These are phyloP conservation scores for Aureoboletus auriporus DNA, from an alignment of 768 basidiomycete species.

Conservation along the genomic window DNA sequence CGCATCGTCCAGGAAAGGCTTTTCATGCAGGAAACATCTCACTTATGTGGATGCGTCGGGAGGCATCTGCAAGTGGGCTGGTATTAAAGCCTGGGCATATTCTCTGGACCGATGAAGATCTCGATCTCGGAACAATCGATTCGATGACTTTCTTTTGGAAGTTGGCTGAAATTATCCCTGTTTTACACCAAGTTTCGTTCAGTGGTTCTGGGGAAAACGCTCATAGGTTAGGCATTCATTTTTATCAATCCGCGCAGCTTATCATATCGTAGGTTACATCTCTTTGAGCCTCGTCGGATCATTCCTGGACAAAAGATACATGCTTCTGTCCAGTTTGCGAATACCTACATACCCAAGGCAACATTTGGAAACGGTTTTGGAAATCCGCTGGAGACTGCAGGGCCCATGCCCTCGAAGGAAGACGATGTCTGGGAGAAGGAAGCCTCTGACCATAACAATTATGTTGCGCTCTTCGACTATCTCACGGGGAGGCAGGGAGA, in stretches of 20 bases:
- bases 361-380: slow-evolving; percentile 16
- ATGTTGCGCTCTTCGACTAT: slow-evolving; percentile 6
- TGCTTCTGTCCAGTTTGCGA: slow-evolving; percentile 18
- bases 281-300: slow-evolving; percentile 14
- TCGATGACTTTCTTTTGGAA: slow-evolving; percentile 16
- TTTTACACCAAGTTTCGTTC: slow-evolving; percentile 16
- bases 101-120: slow-evolving; percentile 16
- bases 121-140: slow-evolving; percentile 14
- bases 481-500: slow-evolving; percentile 7
- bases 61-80: slow-evolving; percentile 23
- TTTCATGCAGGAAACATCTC: slow-evolving; percentile 16
- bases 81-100: slow-evolving; percentile 15
- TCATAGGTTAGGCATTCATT: slow-evolving; percentile 1
- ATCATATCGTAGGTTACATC: slow-evolving; percentile 5
- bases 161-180: slow-evolving; percentile 11
- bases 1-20: slow-evolving; percentile 8
- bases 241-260: neutral
- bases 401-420: slow-evolving; percentile 5
- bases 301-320: slow-evolving; percentile 18
- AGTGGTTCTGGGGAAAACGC: slow-evolving; percentile 11
- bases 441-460: slow-evolving; percentile 11
- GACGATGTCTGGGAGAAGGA: slow-evolving; percentile 13
- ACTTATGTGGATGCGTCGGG: slow-evolving; percentile 29
- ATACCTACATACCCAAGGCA: slow-evolving; percentile 14
- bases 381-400: slow-evolving; percentile 4